Base-by-base conservation (phyloP, 352 stramenopile species). In the Globisporangium ultimum region DNA sequence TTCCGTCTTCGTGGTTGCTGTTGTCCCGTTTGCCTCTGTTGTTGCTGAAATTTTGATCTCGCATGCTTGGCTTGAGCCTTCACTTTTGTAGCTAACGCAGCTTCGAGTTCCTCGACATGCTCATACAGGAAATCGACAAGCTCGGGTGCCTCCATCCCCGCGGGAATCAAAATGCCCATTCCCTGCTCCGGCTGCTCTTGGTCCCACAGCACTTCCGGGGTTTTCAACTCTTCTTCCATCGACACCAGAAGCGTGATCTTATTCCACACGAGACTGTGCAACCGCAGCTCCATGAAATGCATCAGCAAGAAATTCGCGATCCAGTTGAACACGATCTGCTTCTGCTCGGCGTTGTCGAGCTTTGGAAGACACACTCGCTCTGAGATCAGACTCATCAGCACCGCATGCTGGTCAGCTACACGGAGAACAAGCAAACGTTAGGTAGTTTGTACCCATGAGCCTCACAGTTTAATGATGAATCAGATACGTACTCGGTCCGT, bases 261-360 rank as follows among this genome's bases (percentile, higher is more conserved):
- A 69, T 94, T 94, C 85, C 82, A 94, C 57, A 94, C 80, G 32
- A 91, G 76, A 53, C 74, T 81, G 63, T 91, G 80, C 17, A 94
- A 65, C 48, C 80, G 74, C 43, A 94, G 60, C 48, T 92, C 82
- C 78, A 89, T 89, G 62, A 94, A 94, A 61, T 94, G 82, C 46
- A 85, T 65, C 3, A 94, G 72, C n/a, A 94, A 58, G 5, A 87
- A 63, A 56, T 89, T 89, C 17, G 80, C 85, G 42, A 94, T 74
- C 82, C 85, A 92, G 53, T 80, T 74, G 57, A 89, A 94, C 36
- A 80, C 80, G 47, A 67, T 73, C 36, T 72, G 72, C 42, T 77
- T 84, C 63, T 85, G 72, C 28, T 87, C 67, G 0, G 57, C 42
- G 22, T 82, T 78, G 3, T 61, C 38, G 52, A 91, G 81, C 51